phyloP scores from a whole-genome alignment of 495 filamentous ascomycete species.

The Neurospora pannonica region DNA sequence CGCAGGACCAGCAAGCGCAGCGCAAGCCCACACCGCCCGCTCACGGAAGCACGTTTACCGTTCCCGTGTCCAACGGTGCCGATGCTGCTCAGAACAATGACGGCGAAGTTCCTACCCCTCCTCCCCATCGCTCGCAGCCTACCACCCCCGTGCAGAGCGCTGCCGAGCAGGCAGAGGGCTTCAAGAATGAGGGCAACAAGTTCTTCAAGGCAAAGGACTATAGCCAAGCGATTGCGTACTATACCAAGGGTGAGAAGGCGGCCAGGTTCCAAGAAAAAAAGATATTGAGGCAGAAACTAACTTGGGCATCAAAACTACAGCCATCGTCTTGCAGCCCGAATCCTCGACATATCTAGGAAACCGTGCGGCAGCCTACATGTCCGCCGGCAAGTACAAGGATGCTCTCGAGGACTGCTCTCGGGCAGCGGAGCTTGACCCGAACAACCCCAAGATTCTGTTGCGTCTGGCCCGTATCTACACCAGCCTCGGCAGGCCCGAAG shows the following conservation, averaged over 20 bases:
- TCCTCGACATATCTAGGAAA: conserved; percentile 90
- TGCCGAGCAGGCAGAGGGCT: conserved; percentile 70
- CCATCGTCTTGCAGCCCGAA: conserved; percentile 68
- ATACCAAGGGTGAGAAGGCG: conserved; percentile 67
- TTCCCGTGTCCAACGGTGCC: conserved; percentile 42
- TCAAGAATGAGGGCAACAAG: conserved; percentile 89
- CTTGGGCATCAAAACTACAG: conserved; percentile 34
- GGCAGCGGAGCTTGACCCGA: conserved; percentile 70
- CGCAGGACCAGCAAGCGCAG: conserved; percentile 8
- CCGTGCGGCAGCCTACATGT: conserved; percentile 88
- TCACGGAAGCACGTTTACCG: conserved; percentile 28
- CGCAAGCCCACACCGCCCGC: conserved; percentile 21
- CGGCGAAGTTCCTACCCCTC: conserved; percentile 59
- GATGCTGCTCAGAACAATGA: conserved; percentile 33
- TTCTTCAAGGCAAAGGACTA: conserved; percentile 92
- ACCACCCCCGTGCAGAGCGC: conserved; percentile 46
- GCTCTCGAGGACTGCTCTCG: conserved; percentile 78
- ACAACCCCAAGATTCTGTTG: conserved; percentile 77
- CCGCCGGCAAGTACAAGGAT: conserved; percentile 61
- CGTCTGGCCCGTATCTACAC: conserved; percentile 84
- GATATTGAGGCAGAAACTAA: neutral
- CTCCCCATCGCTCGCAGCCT: conserved; percentile 62
- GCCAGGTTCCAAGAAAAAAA: neutral
- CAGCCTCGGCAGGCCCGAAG: conserved; percentile 70
- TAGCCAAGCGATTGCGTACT: conserved; percentile 74